Base-by-base conservation (phyloP, 257 asterid genomes). In the Leptodermis oblonga region DNA sequence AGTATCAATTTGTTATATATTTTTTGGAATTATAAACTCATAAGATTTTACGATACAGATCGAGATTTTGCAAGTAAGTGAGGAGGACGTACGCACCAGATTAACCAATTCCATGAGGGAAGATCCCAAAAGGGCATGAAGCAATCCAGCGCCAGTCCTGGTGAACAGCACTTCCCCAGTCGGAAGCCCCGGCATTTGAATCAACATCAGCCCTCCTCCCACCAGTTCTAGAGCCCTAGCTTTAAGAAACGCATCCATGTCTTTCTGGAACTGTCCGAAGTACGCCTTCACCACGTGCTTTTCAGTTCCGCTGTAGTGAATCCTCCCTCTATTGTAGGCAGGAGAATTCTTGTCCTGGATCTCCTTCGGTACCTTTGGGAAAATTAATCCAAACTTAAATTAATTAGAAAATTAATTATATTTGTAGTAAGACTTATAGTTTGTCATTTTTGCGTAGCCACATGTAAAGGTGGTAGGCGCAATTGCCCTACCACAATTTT, bases 221-320 rank as follows among this genome's bases (percentile, higher is more conserved):
- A 74, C 82, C 0, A 85, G 65, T 49, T 85, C 87, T 26, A 62
- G 49, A 5, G 77, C 84, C 51, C 90, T 78, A 2, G 80, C 74
- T 0, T 46, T 65, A 18, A 82, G 51, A 31, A 82, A 85, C 0
- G 13, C 1, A 0, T 58, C 74, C 73, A 82, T 66, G 18, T 85
- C 90, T 46, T 69, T 49, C 31, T 70, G 71, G 11, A 30, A 73
- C 12, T 80, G 82, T 0, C 13, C 58, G 5, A 45, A 63, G 26
- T 82, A 85, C 2, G 82, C 84, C 25, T 43, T 46, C 55, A 70
- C 77, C 0, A 80, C 90, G 0, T 62, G 60, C 2, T 76, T 74
- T 17, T 76, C 41, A 0, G 77, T 76, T 0, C 81, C 77, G 0
- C 81, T 72, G 65, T 82, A 80, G 52, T 76, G 83, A 31, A 82